A percentile compares a stretch with the other conserved stretches of the same genome.
phyloP scores from a whole-genome alignment of 2,329 filamentous ascomycete species.

The Aspergillus awamori region DNA sequence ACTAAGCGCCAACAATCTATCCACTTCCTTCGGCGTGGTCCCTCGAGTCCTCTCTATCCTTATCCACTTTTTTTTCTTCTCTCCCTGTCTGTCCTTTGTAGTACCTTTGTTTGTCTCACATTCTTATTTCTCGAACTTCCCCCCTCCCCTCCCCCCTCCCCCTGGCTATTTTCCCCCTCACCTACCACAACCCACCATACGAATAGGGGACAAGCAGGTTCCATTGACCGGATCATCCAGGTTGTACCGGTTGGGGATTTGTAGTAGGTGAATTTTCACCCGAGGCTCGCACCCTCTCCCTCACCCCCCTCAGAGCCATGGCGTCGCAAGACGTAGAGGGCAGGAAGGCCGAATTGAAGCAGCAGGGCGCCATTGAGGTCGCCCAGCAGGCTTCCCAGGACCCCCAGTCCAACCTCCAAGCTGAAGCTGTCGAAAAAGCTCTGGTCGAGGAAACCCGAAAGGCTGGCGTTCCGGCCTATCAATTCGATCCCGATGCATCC shows the following conservation, averaged over 20 bases:
- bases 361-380: slow-evolving; percentile 77
- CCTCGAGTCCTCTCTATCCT: slow-evolving; percentile 4
- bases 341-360: slow-evolving; percentile 69
- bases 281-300: slow-evolving; percentile 16
- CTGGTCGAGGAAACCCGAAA: slow-evolving; percentile 77
- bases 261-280: slow-evolving; percentile 23
- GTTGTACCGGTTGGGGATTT: slow-evolving; percentile 15
- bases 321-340: slow-evolving; percentile 34
- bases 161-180: background rate
- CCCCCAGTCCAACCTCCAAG: slow-evolving; percentile 66
- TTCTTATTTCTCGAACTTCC: background rate
- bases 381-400: slow-evolving; percentile 58
- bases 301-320: slow-evolving; percentile 26
- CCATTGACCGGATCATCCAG: slow-evolving; percentile 13
- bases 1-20: slow-evolving; percentile 8
- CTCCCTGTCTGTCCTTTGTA: background rate
- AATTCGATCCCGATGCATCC: slow-evolving; percentile 83
- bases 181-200: slow-evolving; percentile 1
- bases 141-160: background rate
- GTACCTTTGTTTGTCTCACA: background rate
- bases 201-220: slow-evolving; percentile 3
- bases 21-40: slow-evolving; percentile 5
- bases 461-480: slow-evolving; percentile 77
- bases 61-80: slow-evolving; percentile 7
- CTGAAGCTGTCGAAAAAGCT: slow-evolving; percentile 71